A percentile compares a stretch with the other conserved stretches of the same genome.
Evolutionary conservation across 208 protist genomes (phyloP).

Genomic region (Acanthamoeba royreba): DNA sequence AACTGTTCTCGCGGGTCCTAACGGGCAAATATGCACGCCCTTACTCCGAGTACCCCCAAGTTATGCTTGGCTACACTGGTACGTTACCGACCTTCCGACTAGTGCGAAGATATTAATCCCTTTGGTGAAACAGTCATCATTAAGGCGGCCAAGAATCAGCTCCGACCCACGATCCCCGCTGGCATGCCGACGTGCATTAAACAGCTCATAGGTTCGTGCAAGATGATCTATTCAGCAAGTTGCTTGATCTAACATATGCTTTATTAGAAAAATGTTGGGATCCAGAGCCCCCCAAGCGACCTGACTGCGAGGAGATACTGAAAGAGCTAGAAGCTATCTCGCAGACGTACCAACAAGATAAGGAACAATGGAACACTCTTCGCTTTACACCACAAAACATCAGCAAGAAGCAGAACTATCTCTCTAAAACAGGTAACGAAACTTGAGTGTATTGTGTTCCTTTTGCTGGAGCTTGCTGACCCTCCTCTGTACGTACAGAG

Average conservation of each 20-base stretch:
- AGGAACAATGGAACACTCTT: conserved; percentile 4
- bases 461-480: too few relatives aligned
- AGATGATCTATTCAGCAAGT: background rate
- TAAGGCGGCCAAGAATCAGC: conserved; percentile 13
- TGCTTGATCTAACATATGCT: background rate
- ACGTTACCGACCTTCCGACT: too few relatives aligned
- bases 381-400: background rate
- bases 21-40: background rate
- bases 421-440: background rate
- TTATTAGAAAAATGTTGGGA: background rate
- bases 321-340: background rate
- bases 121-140: background rate
- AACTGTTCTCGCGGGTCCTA: background rate
- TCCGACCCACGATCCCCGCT: background rate
- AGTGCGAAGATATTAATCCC: too few relatives aligned
- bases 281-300: background rate
- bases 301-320: background rate
- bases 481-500: too few relatives aligned
- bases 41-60: background rate
- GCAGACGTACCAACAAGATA: background rate
- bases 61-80: background rate
- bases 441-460: background rate
- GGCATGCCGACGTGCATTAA: background rate
- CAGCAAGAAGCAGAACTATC: background rate
- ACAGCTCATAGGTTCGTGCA: background rate